Evolutionary conservation across 1,139 yeast species (phyloP).

Genomic region (Pneumocystis oryctolagi): DNA sequence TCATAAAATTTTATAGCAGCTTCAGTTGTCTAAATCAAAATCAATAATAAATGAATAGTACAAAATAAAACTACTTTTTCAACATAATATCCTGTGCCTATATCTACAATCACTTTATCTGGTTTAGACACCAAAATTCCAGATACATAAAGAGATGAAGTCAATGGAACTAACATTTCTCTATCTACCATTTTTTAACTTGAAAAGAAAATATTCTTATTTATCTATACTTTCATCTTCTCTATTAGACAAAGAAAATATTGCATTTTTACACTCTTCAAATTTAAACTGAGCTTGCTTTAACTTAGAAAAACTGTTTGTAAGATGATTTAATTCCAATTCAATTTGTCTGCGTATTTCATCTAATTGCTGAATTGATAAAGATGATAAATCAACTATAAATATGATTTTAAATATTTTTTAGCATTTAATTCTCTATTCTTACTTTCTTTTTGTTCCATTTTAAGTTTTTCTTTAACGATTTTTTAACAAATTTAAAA

Average conservation of each 20-base stretch:
- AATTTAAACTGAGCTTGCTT: slow-evolving; percentile 73
- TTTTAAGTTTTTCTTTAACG: background rate
- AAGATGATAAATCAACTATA: slow-evolving; percentile 44
- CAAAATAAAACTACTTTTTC: slow-evolving; percentile 37
- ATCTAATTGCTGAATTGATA: slow-evolving; percentile 69
- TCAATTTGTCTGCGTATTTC: slow-evolving; percentile 76
- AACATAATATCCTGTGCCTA: slow-evolving; percentile 91
- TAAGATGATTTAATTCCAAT: slow-evolving; percentile 71
- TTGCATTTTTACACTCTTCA: slow-evolving; percentile 62
- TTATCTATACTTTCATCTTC: slow-evolving; percentile 25
- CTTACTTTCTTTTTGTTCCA: background rate
- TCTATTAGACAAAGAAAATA: slow-evolving; percentile 40
- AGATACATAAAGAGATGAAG: slow-evolving; percentile 78
- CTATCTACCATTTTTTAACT: slow-evolving; percentile 20
- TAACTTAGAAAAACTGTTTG: slow-evolving; percentile 70
- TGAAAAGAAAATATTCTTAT: background rate
- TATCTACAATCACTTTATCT: slow-evolving; percentile 69
- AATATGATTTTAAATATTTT: background rate
- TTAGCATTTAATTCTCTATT: background rate
- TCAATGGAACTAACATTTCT: slow-evolving; percentile 67
- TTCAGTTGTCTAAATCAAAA: slow-evolving; percentile 27
- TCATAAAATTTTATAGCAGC: slow-evolving; percentile 66
- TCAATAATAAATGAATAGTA: background rate
- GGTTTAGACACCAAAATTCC: slow-evolving; percentile 46
- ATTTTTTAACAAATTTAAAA: background rate